Evolutionary conservation across 352 stramenopile species (phyloP).

Genomic region (Phytophthora hibernalis): DNA sequence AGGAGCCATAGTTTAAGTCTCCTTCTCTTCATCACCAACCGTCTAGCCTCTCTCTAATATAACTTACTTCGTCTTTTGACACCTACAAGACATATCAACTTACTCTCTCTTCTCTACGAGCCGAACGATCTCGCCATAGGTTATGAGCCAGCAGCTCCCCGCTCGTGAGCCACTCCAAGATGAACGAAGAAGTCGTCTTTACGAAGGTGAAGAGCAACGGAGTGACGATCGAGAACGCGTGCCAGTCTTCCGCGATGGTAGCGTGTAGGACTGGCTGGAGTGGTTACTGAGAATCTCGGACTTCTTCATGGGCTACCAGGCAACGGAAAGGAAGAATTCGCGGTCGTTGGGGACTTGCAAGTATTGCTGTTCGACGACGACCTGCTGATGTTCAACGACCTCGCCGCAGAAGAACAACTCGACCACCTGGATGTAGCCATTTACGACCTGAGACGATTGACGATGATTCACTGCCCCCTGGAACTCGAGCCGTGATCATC

Average conservation of each 20-base stretch:
- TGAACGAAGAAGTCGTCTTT: neutral
- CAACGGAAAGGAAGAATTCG: neutral
- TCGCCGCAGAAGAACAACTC: slow-evolving; percentile 1
- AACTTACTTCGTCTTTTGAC: too few species aligned
- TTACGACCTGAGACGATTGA: neutral
- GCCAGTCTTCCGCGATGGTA: neutral
- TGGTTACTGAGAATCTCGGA: neutral
- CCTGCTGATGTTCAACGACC: slow-evolving; percentile 2
- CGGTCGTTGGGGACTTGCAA: neutral
- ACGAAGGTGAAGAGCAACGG: slow-evolving; percentile 1
- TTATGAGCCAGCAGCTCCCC: neutral
- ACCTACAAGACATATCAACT: too few species aligned
- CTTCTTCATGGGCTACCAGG: neutral
- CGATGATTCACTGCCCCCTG: slow-evolving; percentile 5
- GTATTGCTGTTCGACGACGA: slow-evolving; percentile 7
- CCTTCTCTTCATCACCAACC: too few species aligned
- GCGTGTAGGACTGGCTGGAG: slow-evolving; percentile 4
- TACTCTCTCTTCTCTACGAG: too few species aligned
- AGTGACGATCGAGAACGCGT: neutral
- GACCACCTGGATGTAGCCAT: slow-evolving; percentile 3
- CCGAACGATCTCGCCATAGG: too few species aligned
- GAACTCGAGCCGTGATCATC: slow-evolving; percentile 2
- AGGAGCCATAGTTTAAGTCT: too few species aligned
- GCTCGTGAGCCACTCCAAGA: neutral
- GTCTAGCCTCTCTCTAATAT: too few species aligned